Conservation (phyloP, 805 yeast species). For the Blastobotrys attinorum region DNA sequence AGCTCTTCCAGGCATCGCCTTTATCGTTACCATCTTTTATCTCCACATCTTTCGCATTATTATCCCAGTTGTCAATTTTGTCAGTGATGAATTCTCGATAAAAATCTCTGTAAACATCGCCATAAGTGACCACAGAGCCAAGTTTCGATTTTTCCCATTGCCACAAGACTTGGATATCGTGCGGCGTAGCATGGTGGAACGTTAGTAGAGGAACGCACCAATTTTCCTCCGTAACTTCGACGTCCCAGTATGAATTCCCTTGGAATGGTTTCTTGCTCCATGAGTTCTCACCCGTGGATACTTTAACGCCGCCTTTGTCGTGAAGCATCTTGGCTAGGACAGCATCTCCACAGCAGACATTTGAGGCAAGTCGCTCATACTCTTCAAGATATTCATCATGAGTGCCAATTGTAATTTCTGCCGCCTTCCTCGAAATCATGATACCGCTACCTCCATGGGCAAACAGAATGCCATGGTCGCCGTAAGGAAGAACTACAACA, state of each 20-base stretch:
- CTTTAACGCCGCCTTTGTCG: conserved; percentile 8
- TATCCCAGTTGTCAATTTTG: conserved; percentile 18
- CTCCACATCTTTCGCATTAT: conserved; percentile 15
- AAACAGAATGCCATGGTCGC: conserved; percentile 15
- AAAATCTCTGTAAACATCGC: conserved; percentile 18
- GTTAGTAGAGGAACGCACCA: conserved; percentile 27
- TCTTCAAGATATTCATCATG: conserved; percentile 15
- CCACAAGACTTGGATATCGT: conserved; percentile 7
- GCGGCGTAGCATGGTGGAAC: conserved; percentile 6
- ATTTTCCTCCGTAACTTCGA: conserved; percentile 10
- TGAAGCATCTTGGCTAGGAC: conserved; percentile 23
- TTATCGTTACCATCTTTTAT: conserved; percentile 2
- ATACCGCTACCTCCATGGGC: conserved; percentile 36
- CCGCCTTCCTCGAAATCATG: conserved; percentile 26
- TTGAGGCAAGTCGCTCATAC: conserved; percentile 19
- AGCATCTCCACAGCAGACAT: conserved; percentile 30
- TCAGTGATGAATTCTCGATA: conserved; percentile 12
- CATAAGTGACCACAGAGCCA: conserved; percentile 14
- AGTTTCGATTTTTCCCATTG: conserved; percentile 20
- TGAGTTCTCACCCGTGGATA: conserved; percentile 4
- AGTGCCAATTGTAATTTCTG: conserved; percentile 23
- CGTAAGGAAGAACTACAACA: conserved; percentile 12
- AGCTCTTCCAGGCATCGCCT: conserved; percentile 5
- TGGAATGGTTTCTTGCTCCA: conserved; percentile 19
- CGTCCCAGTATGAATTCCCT: conserved; percentile 22